Evolutionary conservation across 768 basidiomycete genomes (phyloP).

Genomic region (Suillus alpinus): DNA sequence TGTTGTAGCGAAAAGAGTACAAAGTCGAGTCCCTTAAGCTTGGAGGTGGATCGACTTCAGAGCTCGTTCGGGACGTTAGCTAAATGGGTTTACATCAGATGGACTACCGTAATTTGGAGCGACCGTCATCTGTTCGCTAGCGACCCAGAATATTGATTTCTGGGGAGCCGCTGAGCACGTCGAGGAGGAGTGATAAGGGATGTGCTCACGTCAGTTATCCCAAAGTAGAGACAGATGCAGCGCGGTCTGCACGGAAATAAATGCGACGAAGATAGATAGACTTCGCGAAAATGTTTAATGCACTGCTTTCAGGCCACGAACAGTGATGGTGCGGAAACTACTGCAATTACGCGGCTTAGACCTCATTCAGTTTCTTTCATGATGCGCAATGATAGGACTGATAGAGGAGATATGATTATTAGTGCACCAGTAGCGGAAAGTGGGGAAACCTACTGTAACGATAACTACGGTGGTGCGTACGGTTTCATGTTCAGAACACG

Average conservation of each 20-base stretch:
- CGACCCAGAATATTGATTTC: not conserved
- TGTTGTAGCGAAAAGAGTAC: not conserved
- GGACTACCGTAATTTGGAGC: not conserved
- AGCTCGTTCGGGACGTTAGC: not conserved
- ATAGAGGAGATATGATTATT: not conserved
- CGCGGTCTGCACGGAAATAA: slow-evolving; percentile 3
- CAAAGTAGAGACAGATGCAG: not conserved
- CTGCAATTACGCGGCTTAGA: not conserved
- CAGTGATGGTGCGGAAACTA: not conserved
- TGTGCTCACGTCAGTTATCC: not conserved
- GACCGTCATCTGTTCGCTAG: not conserved
- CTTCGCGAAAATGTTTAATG: slow-evolving; percentile 7
- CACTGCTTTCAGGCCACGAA: not conserved
- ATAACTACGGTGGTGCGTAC: not conserved
- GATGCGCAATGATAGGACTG: not conserved
- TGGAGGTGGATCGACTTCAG: not conserved
- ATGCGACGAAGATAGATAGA: slow-evolving; percentile 3
- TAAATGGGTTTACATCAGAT: not conserved
- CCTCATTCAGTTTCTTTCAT: not conserved
- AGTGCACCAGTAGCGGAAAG: not conserved
- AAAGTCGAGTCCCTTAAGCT: not conserved
- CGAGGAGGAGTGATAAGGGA: not conserved
- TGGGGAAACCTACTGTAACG: not conserved
- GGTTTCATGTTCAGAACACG: not conserved
- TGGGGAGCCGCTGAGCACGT: not conserved